Conservation (phyloP, 2,329 filamentous ascomycete species). For the Aspergillus aculeatinus region DNA sequence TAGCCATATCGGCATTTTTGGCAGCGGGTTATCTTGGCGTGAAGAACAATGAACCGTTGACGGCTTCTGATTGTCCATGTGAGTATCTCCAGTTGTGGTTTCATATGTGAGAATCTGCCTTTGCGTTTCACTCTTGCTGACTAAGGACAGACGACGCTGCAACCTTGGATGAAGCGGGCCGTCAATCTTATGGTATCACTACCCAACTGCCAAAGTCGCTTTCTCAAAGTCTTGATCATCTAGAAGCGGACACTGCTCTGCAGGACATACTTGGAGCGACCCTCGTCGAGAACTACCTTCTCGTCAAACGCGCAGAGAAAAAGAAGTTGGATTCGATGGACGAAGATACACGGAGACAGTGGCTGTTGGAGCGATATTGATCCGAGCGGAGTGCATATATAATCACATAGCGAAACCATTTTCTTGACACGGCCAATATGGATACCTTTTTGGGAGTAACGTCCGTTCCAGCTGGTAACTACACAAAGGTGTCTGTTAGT, state of each 20-base stretch:
- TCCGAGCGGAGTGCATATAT: neutral
- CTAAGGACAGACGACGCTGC: constrained; percentile 34
- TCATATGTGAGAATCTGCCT: neutral
- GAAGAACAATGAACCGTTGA: constrained; percentile 24
- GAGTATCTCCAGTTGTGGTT: constrained; percentile 9
- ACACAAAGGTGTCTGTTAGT: no score
- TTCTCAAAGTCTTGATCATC: constrained; percentile 33
- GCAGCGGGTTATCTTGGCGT: constrained; percentile 61
- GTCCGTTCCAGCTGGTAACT: no score
- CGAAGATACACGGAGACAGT: constrained; percentile 32
- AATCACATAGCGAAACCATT: neutral
- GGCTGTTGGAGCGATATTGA: constrained; percentile 43
- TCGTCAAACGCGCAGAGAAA: constrained; percentile 37
- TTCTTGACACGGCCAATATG: neutral
- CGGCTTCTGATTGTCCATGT: constrained; percentile 35
- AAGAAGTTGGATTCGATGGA: constrained; percentile 32
- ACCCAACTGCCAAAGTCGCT: constrained; percentile 37
- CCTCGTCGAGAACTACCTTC: constrained; percentile 28
- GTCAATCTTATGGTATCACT: constrained; percentile 38
- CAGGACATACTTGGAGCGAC: constrained; percentile 29
- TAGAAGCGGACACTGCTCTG: constrained; percentile 32
- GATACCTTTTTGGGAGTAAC: no score
- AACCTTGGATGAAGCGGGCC: constrained; percentile 28
- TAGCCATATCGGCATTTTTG: constrained; percentile 64
- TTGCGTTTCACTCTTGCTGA: constrained; percentile 1